Base-by-base conservation (phyloP, 2,329 filamentous ascomycete species). In the Aspergillus puulaauensis region DNA sequence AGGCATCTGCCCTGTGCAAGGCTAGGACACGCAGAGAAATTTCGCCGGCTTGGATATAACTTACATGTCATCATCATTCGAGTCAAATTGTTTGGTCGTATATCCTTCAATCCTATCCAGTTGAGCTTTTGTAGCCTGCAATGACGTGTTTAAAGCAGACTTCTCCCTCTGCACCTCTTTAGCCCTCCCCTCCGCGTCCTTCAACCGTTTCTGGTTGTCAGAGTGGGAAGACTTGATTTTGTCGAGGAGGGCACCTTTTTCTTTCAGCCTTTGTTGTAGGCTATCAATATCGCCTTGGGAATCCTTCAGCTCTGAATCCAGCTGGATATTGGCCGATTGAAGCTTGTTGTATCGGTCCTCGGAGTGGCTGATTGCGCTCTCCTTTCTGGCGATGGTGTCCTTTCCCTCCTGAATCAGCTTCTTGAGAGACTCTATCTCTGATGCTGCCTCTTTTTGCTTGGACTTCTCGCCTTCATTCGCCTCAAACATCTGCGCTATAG, bases 401-500 rank as follows among this genome's bases (percentile, higher is more conserved):
- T 45, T 49, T 21, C 43, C 49, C 27, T 56, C 47, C 21, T 56
- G 19, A 19, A 40, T 21, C 15, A 23, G 31, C n/a, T 17, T 33
- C n/a, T 56, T 49, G 35, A 56, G 35, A 14, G 47, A 44, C 19
- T 51, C 40, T 39, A 56, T 49, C 41, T 47, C 21, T 15, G 14
- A 41, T 17, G 31, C 2, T 35, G 49, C 11, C 19, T 41, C 33
- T 35, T 52, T 43, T 37, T 40, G 47, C 33, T 56, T 56, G 2
- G 27, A 24, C 27, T 40, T 46, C 27, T 51, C 27, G 14, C 6
- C 23, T 41, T 51, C n/a, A 9, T 56, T 51, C 14, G 31, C 40
- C 41, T 56, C 31, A 19, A 56, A 31, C 47, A 56, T 56, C 35
- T 56, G 27, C 8, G 33, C 33, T 12, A 56, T 56, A 15, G 54